These are phyloP conservation scores for Hydnomerulius pinastri DNA, from an alignment of 768 basidiomycete genomes.

Conservation along the genomic window DNA sequence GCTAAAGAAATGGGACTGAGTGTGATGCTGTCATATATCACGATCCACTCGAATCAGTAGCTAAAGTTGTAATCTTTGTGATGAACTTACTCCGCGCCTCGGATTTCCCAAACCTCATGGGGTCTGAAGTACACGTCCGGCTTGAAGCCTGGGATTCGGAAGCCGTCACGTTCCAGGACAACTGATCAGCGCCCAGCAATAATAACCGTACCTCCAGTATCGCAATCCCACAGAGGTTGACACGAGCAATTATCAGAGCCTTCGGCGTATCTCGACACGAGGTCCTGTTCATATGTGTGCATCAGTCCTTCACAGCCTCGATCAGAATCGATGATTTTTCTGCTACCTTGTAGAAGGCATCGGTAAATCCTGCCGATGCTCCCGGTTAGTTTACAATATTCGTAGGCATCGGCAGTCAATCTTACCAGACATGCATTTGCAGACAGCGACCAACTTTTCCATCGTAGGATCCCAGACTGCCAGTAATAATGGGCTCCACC, in stretches of 20 bases:
- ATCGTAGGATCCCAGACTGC: constrained; percentile 68
- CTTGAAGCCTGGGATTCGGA: constrained; percentile 47
- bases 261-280: constrained; percentile 65
- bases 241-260: constrained; percentile 54
- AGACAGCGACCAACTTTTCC: constrained; percentile 71
- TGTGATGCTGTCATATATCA: constrained; percentile 64
- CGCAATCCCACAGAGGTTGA: constrained; percentile 58
- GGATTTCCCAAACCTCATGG: constrained; percentile 87
- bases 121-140: constrained; percentile 74
- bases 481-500: constrained; percentile 91
- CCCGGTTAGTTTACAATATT: constrained; percentile 3
- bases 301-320: not conserved
- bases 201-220: constrained; percentile 55
- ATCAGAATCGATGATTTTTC: constrained; percentile 1
- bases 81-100: constrained; percentile 62
- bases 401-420: constrained; percentile 1
- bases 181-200: not conserved
- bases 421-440: constrained; percentile 88
- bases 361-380: constrained; percentile 68
- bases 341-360: constrained; percentile 72
- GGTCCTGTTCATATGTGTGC: constrained; percentile 43
- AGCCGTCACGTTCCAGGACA: not conserved
- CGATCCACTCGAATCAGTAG: constrained; percentile 10
- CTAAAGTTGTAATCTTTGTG: not conserved
- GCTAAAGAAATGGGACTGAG: constrained; percentile 85